A percentile compares a stretch with the other conserved stretches of the same genome.
Evolutionary conservation across 192 early-diverging fungal genomes (phyloP).

Genomic region (Linnemannia hyalina): DNA sequence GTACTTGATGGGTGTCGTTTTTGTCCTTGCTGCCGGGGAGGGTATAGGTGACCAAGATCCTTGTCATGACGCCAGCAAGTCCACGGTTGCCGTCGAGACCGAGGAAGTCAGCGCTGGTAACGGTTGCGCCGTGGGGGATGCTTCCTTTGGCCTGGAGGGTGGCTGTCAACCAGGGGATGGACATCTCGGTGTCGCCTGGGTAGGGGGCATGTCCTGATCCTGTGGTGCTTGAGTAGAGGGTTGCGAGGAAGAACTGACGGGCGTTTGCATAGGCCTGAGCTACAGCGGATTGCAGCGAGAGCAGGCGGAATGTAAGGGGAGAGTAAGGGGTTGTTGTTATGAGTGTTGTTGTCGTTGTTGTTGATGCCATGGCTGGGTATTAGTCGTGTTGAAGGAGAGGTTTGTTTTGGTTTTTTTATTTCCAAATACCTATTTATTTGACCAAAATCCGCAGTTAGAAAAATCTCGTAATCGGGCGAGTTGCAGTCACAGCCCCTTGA

Average conservation of each 20-base stretch:
- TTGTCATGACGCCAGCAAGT: conserved; percentile 34
- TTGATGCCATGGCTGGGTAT: neutral
- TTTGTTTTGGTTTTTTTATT: neutral
- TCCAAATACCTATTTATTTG: neutral
- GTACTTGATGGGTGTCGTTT: conserved; percentile 12
- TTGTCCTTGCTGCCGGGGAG: neutral
- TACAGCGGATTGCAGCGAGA: conserved; percentile 24
- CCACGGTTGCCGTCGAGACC: conserved; percentile 44
- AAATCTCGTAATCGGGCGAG: no score
- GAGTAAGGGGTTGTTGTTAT: conserved; percentile 1
- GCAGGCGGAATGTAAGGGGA: conserved; percentile 17
- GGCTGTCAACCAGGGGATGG: conserved; percentile 21
- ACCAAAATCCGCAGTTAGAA: neutral
- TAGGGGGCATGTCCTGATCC: conserved; percentile 27
- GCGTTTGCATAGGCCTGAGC: conserved; percentile 30
- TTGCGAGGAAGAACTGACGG: conserved; percentile 12
- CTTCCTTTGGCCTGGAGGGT: conserved; percentile 11
- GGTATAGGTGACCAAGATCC: conserved; percentile 25
- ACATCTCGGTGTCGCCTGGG: conserved; percentile 40
- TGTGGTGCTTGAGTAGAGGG: conserved; percentile 9
- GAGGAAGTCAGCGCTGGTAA: conserved; percentile 19
- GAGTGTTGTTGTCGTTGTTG: neutral
- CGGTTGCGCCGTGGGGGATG: conserved; percentile 14
- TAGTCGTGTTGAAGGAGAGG: neutral
- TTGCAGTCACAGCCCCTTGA: no score